phyloP scores from a whole-genome alignment of 768 basidiomycete genomes.

The Lepiota subincarnata region DNA sequence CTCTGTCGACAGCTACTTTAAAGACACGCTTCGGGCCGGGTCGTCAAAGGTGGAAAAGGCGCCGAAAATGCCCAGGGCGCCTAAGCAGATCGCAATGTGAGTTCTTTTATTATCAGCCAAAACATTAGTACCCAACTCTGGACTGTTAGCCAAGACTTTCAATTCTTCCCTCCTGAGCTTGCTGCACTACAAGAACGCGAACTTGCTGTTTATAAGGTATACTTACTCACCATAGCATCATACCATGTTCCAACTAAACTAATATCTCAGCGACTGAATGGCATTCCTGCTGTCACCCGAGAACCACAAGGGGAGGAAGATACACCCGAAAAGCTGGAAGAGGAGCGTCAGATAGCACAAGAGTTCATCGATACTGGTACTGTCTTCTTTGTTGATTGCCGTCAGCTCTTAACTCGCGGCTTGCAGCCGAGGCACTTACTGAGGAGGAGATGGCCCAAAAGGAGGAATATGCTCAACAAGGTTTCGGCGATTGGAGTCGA shows the following conservation, averaged over 20 bases:
- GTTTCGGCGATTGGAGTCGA: slow-evolving; percentile 89
- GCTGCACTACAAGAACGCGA: slow-evolving; percentile 85
- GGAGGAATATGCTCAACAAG: slow-evolving; percentile 68
- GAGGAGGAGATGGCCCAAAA: slow-evolving; percentile 85
- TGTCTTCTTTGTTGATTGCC: background rate
- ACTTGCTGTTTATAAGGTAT: slow-evolving; percentile 75
- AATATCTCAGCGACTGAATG: slow-evolving; percentile 51
- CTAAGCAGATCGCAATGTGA: slow-evolving; percentile 82
- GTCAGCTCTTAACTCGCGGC: background rate
- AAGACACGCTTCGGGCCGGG: slow-evolving; percentile 80
- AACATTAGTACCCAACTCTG: no score
- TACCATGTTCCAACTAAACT: background rate
- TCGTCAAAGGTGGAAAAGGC: slow-evolving; percentile 77
- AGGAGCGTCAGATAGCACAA: slow-evolving; percentile 74
- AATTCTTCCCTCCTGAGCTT: slow-evolving; percentile 87
- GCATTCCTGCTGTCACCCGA: slow-evolving; percentile 57
- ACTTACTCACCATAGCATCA: background rate
- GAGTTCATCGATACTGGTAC: slow-evolving; percentile 85
- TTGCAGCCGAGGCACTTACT: slow-evolving; percentile 78
- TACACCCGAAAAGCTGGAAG: slow-evolving; percentile 80
- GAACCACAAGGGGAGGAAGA: slow-evolving; percentile 70
- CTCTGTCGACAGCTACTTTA: slow-evolving; percentile 93
- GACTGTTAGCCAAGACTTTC: slow-evolving; percentile 78
- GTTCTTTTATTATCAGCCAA: slow-evolving; percentile 21
- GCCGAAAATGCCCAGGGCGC: slow-evolving; percentile 78